Percentiles rank a stretch among this genome's conserved stretches.
Evolutionary conservation across 495 filamentous ascomycete genomes (phyloP).

Genomic region (Hyaloscypha variabilis): DNA sequence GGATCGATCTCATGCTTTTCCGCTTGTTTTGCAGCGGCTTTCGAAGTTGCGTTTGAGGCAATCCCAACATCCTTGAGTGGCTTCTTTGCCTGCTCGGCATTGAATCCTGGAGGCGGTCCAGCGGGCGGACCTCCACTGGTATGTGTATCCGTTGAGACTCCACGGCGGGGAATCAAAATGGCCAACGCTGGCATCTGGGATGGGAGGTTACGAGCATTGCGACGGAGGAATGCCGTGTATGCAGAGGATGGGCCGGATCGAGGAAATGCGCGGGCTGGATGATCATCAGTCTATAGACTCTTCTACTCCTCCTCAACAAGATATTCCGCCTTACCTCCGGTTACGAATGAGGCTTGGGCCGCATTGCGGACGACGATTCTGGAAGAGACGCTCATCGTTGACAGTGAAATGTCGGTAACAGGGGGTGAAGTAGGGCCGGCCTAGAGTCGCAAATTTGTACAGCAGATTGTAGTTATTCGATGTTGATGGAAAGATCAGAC

Average conservation of each 20-base stretch:
- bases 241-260: constrained; percentile 41
- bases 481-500: constrained; percentile 13
- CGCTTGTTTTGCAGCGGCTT: constrained; percentile 35
- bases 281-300: constrained; percentile 9
- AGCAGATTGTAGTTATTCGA: constrained; percentile 2
- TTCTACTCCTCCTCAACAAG: background rate
- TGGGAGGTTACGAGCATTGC: constrained; percentile 58
- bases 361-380: constrained; percentile 61
- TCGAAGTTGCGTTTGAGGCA: constrained; percentile 39
- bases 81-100: constrained; percentile 87
- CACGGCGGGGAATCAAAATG: constrained; percentile 65
- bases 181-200: constrained; percentile 65
- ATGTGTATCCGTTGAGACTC: constrained; percentile 73
- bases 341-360: constrained; percentile 55
- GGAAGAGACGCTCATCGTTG: constrained; percentile 62
- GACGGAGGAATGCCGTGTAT: constrained; percentile 55
- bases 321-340: constrained; percentile 38
- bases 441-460: background rate
- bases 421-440: background rate
- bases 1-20: constrained; percentile 25
- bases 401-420: constrained; percentile 16
- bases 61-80: constrained; percentile 61
- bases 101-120: constrained; percentile 91
- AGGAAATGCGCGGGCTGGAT: constrained; percentile 40
- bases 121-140: constrained; percentile 55